Base-by-base conservation (phyloP, 2,329 filamentous ascomycete species). In the Pseudocercospora macadamiae region DNA sequence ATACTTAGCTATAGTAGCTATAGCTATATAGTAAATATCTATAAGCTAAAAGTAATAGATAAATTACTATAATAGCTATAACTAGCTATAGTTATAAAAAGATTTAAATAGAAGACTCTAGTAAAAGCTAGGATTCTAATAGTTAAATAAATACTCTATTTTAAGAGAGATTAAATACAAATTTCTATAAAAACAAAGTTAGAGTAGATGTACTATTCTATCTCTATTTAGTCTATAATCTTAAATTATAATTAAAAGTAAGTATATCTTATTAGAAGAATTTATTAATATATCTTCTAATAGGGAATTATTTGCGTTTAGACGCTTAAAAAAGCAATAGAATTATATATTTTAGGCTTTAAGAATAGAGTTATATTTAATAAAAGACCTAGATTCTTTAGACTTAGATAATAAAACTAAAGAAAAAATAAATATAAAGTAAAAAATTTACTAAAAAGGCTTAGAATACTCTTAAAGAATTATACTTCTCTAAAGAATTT, bases 401-500 rank as follows among this genome's bases (percentile, higher is more conserved):
- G 18, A 18, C 39, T 45, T 45, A 45, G 39, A 45, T 16, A 18
- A 45, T 18, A 18, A 3, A 18, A 51, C 25, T 51, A 51, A 16
- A 19, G 25, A 30, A 2, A 9, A 30, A 32, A 51, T 7, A 32
- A 32, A 51, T 34, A 30, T 51, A 36, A 21, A 18, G 36, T 30
- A 21, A 14, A 10, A 19, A 51, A 16, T n/a, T 10, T 14, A 18
- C 47, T 28, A 32, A 51, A 16, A 21, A 30, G 12, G 47, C 23
- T 16, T 51, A 34, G 47, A 28, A 51, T 18, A 14, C n/a, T 21
- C 18, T 51, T 32, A 51, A 51, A 36, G 48, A 25, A 36, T 36
- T 52, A 37, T 52, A 52, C 34, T 14, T 21, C 49, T n/a, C 16
- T 52, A 37, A 52, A 36, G 49, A 21, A 34, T 52, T 52, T 52